These are phyloP conservation scores for Diplotaxis tenuifolia DNA, from an alignment of 345 rosid species.

Conservation along the genomic window DNA sequence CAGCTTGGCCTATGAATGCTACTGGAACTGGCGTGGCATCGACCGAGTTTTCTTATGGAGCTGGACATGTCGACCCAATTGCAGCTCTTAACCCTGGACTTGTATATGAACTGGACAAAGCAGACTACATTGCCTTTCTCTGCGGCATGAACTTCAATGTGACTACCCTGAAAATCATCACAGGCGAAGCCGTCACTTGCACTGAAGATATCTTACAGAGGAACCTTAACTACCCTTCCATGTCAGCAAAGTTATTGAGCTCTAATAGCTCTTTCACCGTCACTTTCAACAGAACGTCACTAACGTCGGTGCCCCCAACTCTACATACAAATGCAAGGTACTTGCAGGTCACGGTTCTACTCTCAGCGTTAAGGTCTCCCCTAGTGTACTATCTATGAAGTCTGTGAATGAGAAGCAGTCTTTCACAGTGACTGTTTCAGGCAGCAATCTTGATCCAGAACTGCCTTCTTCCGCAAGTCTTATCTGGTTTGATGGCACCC, in stretches of 20 bases:
- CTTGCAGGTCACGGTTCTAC: background rate
- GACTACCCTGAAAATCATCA: background rate
- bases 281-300: background rate
- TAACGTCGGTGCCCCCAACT: background rate
- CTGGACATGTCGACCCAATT: no score
- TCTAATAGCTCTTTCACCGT: background rate
- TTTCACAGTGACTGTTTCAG: conserved; percentile 37
- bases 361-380: background rate
- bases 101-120: no score
- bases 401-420: conserved; percentile 38
- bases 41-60: no score
- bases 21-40: no score
- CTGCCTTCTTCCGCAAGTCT: conserved; percentile 23
- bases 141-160: background rate
- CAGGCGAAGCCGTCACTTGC: background rate
- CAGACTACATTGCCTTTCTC: no score
- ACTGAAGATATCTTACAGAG: background rate
- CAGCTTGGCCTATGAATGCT: no score
- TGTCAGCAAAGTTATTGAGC: background rate
- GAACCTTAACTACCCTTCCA: background rate
- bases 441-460: background rate
- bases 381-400: conserved; percentile 24
- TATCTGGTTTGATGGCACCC: conserved; percentile 39
- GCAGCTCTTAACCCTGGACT: no score
- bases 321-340: background rate